These are phyloP conservation scores for Pseudodiploospora longispora DNA, from an alignment of 2,329 filamentous ascomycete genomes.

Conservation along the genomic window DNA sequence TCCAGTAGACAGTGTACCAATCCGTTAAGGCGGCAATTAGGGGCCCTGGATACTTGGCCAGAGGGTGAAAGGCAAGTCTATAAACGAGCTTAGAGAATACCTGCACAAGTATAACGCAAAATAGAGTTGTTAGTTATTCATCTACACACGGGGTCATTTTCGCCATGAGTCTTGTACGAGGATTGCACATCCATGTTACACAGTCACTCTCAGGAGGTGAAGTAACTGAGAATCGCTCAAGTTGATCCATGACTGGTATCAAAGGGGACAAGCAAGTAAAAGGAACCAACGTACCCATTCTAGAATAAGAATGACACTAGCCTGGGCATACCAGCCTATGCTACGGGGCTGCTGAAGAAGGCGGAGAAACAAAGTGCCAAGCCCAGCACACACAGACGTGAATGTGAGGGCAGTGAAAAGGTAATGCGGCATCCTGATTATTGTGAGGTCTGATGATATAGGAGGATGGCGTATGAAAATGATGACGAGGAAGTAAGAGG, in stretches of 20 bases:
- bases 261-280: no score
- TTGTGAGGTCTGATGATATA: no score
- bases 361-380: background rate
- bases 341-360: constrained; percentile 3
- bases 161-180: no score
- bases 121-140: no score
- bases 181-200: no score
- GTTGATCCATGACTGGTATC: no score
- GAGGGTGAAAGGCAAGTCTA: constrained; percentile 12
- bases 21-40: constrained; percentile 13
- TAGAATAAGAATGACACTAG: background rate
- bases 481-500: no score
- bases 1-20: constrained; percentile 10
- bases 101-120: background rate
- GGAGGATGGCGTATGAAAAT: no score
- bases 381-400: background rate
- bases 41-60: constrained; percentile 15
- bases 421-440: background rate
- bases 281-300: constrained; percentile 2
- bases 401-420: constrained; percentile 2
- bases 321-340: constrained; percentile 1
- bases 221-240: no score
- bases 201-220: no score
- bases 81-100: constrained; percentile 8
- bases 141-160: no score